A percentile compares a stretch with the other conserved stretches of the same genome.
These are phyloP conservation scores for Tirmania nivea DNA, from an alignment of 495 filamentous ascomycete genomes.

Conservation along the genomic window DNA sequence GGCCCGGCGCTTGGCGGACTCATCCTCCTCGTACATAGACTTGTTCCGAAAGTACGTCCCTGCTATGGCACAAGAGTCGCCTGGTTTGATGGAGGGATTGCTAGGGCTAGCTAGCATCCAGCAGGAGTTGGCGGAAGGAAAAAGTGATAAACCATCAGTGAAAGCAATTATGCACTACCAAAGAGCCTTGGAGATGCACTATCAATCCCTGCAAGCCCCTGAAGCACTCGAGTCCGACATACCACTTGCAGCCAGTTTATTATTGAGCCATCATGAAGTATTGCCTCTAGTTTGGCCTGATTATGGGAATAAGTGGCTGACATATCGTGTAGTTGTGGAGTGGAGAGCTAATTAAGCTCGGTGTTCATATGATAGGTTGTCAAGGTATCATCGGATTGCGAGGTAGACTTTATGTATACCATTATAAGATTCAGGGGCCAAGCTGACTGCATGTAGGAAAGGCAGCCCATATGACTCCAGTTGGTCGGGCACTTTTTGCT, in stretches of 20 bases:
- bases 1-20: conserved; percentile 12
- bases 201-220: conserved; percentile 6
- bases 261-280: conserved; percentile 17
- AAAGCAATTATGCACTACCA: conserved; percentile 15
- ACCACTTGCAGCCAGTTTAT: conserved; percentile 12
- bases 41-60: conserved; percentile 15
- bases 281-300: not conserved
- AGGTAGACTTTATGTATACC: conserved; percentile 4
- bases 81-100: conserved; percentile 17
- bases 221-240: conserved; percentile 4
- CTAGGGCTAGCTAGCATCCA: conserved; percentile 12
- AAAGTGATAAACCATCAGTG: conserved; percentile 1
- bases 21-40: conserved; percentile 14
- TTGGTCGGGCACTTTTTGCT: conserved; percentile 15
- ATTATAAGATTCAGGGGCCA: not conserved
- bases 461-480: conserved; percentile 14
- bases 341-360: conserved; percentile 17
- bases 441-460: conserved; percentile 4
- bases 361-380: conserved; percentile 16
- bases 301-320: conserved; percentile 1
- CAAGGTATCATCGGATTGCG: conserved; percentile 15
- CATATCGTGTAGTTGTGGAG: conserved; percentile 11
- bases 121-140: conserved; percentile 1
- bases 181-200: conserved; percentile 9
- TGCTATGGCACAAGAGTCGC: conserved; percentile 15